Evolutionary conservation across 768 basidiomycete genomes (phyloP).

Genomic region (Rhodocollybia butyracea): DNA sequence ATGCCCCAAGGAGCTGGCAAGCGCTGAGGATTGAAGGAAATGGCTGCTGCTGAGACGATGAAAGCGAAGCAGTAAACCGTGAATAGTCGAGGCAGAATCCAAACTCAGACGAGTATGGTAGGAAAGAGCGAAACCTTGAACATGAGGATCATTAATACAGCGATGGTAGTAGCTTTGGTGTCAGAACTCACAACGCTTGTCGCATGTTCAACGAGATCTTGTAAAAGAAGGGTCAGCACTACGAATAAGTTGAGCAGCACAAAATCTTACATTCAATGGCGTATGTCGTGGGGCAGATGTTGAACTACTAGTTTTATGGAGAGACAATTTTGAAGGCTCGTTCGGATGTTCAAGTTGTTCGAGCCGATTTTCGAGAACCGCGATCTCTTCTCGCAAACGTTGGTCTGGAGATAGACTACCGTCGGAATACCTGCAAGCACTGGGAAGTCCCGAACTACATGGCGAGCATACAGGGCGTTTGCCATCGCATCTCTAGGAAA

Average conservation of each 20-base stretch:
- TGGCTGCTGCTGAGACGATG: slow-evolving; percentile 12
- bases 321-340: slow-evolving; percentile 11
- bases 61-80: slow-evolving; percentile 31
- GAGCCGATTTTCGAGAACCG: slow-evolving; percentile 34
- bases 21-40: slow-evolving; percentile 14
- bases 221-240: not conserved
- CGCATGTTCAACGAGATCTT: slow-evolving; percentile 5
- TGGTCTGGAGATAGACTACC: slow-evolving; percentile 9
- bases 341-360: slow-evolving; percentile 28
- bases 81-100: slow-evolving; percentile 44
- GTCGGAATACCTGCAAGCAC: slow-evolving; percentile 18
- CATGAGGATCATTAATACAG: not conserved
- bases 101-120: slow-evolving; percentile 26
- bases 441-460: slow-evolving; percentile 14
- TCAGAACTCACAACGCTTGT: slow-evolving; percentile 11
- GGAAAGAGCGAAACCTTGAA: slow-evolving; percentile 15
- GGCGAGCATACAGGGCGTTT: slow-evolving; percentile 15
- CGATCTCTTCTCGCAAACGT: slow-evolving; percentile 27
- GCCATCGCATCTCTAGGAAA: slow-evolving; percentile 16
- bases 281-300: slow-evolving; percentile 4
- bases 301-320: slow-evolving; percentile 21
- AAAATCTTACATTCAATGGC: slow-evolving; percentile 5
- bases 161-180: not conserved
- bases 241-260: not conserved
- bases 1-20: slow-evolving; percentile 16